These are phyloP conservation scores for Rachicladosporium sp. DNA, from an alignment of 2,329 filamentous ascomycete species.

Conservation along the genomic window DNA sequence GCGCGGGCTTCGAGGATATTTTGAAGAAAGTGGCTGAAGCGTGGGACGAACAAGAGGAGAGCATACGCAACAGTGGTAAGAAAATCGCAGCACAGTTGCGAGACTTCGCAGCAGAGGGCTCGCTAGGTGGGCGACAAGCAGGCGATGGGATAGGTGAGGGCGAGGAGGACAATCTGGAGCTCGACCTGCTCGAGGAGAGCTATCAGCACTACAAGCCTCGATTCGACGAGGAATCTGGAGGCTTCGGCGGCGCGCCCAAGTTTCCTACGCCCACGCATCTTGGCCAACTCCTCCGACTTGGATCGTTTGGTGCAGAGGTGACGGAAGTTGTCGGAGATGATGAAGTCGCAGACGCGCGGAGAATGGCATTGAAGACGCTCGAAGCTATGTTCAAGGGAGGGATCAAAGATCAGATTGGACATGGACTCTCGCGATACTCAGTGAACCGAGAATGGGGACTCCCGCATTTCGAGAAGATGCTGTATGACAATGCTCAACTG, in stretches of 20 bases:
- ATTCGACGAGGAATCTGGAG: constrained; percentile 68
- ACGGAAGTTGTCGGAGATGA: constrained; percentile 75
- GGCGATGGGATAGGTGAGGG: constrained; percentile 17
- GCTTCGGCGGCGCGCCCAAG: constrained; percentile 67
- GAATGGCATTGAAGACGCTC: constrained; percentile 72
- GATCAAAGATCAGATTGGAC: constrained; percentile 63
- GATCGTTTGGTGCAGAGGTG: constrained; percentile 58
- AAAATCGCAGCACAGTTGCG: constrained; percentile 70
- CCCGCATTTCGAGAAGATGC: constrained; percentile 95
- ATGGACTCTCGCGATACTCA: constrained; percentile 74
- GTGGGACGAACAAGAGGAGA: constrained; percentile 75
- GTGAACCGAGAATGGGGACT: constrained; percentile 86
- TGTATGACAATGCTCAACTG: constrained; percentile 83
- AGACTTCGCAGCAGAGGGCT: constrained; percentile 83
- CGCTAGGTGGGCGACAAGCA: constrained; percentile 32
- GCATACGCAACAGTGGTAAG: constrained; percentile 70
- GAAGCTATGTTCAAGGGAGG: constrained; percentile 63
- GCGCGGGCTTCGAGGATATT: constrained; percentile 72
- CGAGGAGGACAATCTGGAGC: constrained; percentile 59
- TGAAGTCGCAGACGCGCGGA: constrained; percentile 59
- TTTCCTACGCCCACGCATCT: constrained; percentile 83
- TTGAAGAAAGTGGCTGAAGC: constrained; percentile 60
- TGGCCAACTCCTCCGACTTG: constrained; percentile 65
- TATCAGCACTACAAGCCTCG: constrained; percentile 66
- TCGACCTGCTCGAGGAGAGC: constrained; percentile 85